Percentiles rank a stretch among this genome's conserved stretches.
Conservation (phyloP, 2,329 filamentous ascomycete species). For the Fusarium luffae region DNA sequence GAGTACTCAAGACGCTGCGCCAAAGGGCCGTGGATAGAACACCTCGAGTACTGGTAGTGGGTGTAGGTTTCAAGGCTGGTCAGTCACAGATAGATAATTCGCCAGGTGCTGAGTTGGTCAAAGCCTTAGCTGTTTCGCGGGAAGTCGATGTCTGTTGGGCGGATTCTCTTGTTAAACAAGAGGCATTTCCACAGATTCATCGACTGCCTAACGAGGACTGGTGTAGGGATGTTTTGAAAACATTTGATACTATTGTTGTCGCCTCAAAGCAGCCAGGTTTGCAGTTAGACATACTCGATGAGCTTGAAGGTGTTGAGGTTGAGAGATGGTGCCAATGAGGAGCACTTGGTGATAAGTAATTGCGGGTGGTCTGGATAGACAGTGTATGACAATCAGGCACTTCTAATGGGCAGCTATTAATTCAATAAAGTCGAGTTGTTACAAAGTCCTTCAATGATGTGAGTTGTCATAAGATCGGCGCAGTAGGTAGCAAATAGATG, state of each 20-base stretch:
- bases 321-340: slow-evolving; percentile 51
- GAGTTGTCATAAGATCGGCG: background rate
- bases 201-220: slow-evolving; percentile 52
- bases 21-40: slow-evolving; percentile 9
- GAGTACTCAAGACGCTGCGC: slow-evolving; percentile 44
- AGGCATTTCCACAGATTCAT: slow-evolving; percentile 51
- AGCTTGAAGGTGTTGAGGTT: slow-evolving; percentile 51
- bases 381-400: background rate
- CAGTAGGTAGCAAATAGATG: background rate
- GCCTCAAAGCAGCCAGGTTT: slow-evolving; percentile 54
- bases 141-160: slow-evolving; percentile 54
- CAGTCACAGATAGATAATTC: slow-evolving; percentile 59
- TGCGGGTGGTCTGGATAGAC: too few relatives aligned
- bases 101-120: slow-evolving; percentile 55
- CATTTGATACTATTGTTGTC: slow-evolving; percentile 56
- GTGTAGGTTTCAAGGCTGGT: slow-evolving; percentile 61
- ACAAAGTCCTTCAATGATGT: background rate
- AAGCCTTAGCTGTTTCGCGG: slow-evolving; percentile 48
- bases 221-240: slow-evolving; percentile 49
- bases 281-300: slow-evolving; percentile 51
- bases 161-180: slow-evolving; percentile 56
- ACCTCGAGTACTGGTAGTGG: slow-evolving; percentile 55
- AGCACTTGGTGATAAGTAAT: background rate
- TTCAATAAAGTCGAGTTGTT: background rate
- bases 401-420: too few relatives aligned